Conservation (phyloP, 805 yeast species). For the Kazachstania taianensis region DNA sequence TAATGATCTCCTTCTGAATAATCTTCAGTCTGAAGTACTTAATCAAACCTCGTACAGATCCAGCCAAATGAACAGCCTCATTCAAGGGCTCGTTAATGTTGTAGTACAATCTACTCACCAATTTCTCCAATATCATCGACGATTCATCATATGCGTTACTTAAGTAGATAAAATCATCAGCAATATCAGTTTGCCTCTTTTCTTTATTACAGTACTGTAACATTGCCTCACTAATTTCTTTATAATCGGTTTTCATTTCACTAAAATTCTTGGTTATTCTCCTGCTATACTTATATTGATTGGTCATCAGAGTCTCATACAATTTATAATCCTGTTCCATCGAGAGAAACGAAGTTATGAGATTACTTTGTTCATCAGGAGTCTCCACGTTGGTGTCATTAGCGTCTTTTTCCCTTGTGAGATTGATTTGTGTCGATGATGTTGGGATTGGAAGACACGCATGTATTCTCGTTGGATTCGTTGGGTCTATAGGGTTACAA, state of each 20-base stretch:
- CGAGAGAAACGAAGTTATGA: conserved; percentile 9
- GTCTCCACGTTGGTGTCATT: neutral
- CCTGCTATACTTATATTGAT: conserved; percentile 23
- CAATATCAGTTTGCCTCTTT: conserved; percentile 18
- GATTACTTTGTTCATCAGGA: neutral
- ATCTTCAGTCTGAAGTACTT: conserved; percentile 24
- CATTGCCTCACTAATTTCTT: conserved; percentile 20
- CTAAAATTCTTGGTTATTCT: conserved; percentile 20
- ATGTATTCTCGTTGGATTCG: conserved; percentile 28
- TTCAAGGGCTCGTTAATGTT: conserved; percentile 27
- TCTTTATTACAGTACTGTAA: conserved; percentile 20
- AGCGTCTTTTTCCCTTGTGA: conserved; percentile 10
- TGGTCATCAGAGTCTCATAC: conserved; percentile 19
- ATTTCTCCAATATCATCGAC: conserved; percentile 16
- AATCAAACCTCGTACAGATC: conserved; percentile 24
- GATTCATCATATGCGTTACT: conserved; percentile 23
- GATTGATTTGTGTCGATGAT: conserved; percentile 16
- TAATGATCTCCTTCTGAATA: conserved; percentile 23
- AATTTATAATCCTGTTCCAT: conserved; percentile 24
- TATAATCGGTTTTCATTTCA: conserved; percentile 17
- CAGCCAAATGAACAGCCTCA: conserved; percentile 25
- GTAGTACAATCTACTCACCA: conserved; percentile 25
- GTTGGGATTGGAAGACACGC: conserved; percentile 26
- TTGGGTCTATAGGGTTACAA: conserved; percentile 29
- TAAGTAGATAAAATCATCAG: conserved; percentile 19